Evolutionary conservation across 106 monocot species (phyloP).

Genomic region (Dendrobium huoshanense): DNA sequence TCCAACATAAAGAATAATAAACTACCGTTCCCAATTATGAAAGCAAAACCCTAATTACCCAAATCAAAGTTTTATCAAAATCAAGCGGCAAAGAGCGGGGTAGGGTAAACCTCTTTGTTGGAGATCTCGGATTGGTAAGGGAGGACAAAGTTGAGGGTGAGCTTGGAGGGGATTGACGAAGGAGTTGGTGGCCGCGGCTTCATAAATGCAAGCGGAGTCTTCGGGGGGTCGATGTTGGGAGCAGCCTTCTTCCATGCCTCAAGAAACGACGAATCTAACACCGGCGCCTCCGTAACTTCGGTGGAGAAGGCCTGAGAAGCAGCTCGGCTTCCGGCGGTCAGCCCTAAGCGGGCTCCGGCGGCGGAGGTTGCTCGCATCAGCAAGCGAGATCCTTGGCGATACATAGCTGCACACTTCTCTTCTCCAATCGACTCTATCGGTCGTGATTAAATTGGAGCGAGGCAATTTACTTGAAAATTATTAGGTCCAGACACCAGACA

Average conservation of each 20-base stretch:
- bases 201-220: constrained; percentile 80
- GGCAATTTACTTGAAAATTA: too few species aligned
- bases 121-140: constrained; percentile 90
- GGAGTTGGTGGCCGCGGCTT: constrained; percentile 77
- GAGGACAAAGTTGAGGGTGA: constrained; percentile 94
- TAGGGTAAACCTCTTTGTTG: constrained; percentile 60
- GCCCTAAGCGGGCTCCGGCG: neutral
- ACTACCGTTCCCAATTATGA: neutral
- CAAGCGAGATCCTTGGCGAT: constrained; percentile 23
- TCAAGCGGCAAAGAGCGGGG: neutral
- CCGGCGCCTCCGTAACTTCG: constrained; percentile 30
- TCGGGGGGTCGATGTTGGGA: constrained; percentile 81
- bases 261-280: constrained; percentile 42
- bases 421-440: too few species aligned
- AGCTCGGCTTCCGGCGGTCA: neutral
- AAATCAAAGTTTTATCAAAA: constrained; percentile 1
- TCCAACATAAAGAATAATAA: neutral
- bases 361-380: constrained; percentile 12
- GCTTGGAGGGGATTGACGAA: constrained; percentile 73
- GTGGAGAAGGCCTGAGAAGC: constrained; percentile 21
- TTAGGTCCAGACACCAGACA: too few species aligned
- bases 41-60: neutral
- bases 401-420: constrained; percentile 8
- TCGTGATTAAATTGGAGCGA: too few species aligned
- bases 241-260: constrained; percentile 91